Base-by-base conservation (phyloP, 306 rosid species). In the Benincasa hispida region DNA sequence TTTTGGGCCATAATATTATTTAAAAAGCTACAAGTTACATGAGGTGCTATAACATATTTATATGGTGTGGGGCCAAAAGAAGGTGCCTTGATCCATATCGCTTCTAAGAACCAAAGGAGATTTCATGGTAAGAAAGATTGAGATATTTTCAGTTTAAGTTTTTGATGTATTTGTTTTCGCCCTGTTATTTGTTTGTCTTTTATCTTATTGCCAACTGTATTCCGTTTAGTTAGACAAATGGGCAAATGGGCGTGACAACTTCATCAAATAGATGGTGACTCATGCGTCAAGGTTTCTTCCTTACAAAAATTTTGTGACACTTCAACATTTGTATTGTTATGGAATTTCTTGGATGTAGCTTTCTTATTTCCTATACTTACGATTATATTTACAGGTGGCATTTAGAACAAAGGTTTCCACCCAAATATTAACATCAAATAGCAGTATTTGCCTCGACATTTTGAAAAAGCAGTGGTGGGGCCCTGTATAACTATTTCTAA, bases 401-500 rank as follows among this genome's bases (percentile, higher is more conserved):
- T 92, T 92, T 82, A 90, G 97, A 87, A 92, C 97, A 15, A 92
- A 92, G 89, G 97, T 92, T 55, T 92, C 86, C 97, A 92, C 91
- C 97, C 97, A 41, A 92, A 92, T 81, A 90, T 92, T 17, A 92
- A 92, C 84, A 92, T 93, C 88, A 92, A 92, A n/a, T 25, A 96
- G 97, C 24, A 92, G 97, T 85, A 92, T 92, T 86, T 92, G 97
- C 87, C 96, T 92, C 41, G 97, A 92, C 89, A 92, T 92, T 82
- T 86, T 92, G 90, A 92, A 92, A 82, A 96, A 92, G 85, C 97
- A 92, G 73, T 92, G 97, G 97, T n/a, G n/a, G n/a, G 90, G 97
- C 84, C 97, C 97, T 77, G 97, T 96, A 54, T 92, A 77, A 92
- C 97, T 73, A 92, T 92, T 79, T 92, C 97, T 18, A 92, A 92